Percentiles rank a stretch among this genome's conserved stretches.
phyloP scores from a whole-genome alignment of 768 basidiomycete genomes.

The Lentinula edodes region DNA sequence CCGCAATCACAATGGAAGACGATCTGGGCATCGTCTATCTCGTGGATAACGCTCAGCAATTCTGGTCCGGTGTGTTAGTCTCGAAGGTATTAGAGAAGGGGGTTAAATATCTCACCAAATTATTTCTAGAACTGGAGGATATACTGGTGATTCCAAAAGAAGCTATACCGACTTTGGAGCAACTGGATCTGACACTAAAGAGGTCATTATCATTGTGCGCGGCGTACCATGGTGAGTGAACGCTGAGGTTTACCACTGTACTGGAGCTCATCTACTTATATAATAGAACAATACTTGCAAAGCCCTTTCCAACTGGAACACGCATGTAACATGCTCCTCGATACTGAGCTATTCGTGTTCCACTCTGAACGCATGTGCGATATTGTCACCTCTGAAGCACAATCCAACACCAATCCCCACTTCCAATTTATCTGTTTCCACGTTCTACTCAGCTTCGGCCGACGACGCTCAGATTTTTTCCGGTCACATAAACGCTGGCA shows the following conservation, averaged over 20 bases:
- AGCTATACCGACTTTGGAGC: conserved; percentile 48
- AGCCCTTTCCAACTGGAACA: conserved; percentile 80
- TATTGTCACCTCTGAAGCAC: conserved; percentile 63
- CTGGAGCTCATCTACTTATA: conserved; percentile 7
- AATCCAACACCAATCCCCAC: conserved; percentile 84
- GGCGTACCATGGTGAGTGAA: conserved; percentile 74
- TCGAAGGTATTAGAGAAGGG: neutral
- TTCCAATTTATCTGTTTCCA: conserved; percentile 73
- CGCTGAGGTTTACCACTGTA: neutral
- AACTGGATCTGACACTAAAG: conserved; percentile 73
- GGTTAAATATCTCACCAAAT: neutral
- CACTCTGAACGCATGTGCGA: conserved; percentile 93
- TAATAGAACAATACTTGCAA: conserved; percentile 76
- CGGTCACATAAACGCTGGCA: conserved; percentile 82
- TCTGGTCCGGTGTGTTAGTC: conserved; percentile 73
- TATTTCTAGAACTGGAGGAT: conserved; percentile 78
- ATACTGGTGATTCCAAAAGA: conserved; percentile 59
- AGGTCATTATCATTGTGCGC: conserved; percentile 77
- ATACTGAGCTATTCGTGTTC: conserved; percentile 83
- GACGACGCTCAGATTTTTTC: conserved; percentile 62
- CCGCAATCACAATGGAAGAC: conserved; percentile 47
- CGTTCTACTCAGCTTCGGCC: conserved; percentile 72
- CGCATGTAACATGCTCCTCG: conserved; percentile 69
- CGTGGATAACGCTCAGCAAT: conserved; percentile 80
- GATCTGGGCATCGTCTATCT: conserved; percentile 78